phyloP scores from a whole-genome alignment of 1,284 basidiomycete species.

The Pyrrhoderma lamaoense region DNA sequence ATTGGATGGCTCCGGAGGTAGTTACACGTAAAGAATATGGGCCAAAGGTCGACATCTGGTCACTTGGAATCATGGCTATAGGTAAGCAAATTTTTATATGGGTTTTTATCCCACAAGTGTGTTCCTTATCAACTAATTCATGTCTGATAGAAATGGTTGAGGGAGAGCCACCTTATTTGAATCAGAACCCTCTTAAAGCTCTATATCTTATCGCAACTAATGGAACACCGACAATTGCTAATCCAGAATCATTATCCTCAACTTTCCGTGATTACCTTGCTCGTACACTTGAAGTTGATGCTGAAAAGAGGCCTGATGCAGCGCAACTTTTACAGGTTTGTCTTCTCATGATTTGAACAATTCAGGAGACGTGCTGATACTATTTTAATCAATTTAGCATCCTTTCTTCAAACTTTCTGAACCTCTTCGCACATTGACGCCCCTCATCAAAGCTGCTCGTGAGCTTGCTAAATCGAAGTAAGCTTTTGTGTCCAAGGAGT shows the following conservation, averaged over 20 bases:
- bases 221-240: conserved; percentile 95
- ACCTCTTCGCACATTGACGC: conserved; percentile 79
- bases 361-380: background rate
- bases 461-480: conserved; percentile 71
- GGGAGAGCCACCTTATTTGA: conserved; percentile 96
- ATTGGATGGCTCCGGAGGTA: conserved; percentile 99
- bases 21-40: conserved; percentile 98
- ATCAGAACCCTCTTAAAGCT: conserved; percentile 94
- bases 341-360: conserved; percentile 8
- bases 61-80: conserved; percentile 97
- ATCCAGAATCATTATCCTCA: conserved; percentile 82
- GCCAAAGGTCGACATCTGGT: conserved; percentile 98
- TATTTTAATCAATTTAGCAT: conserved; percentile 42
- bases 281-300: conserved; percentile 90
- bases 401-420: conserved; percentile 86
- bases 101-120: background rate
- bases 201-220: conserved; percentile 97
- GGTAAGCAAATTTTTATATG: conserved; percentile 40
- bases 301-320: conserved; percentile 87
- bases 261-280: conserved; percentile 91
- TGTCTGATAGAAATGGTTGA: conserved; percentile 92
- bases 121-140: background rate
- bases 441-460: conserved; percentile 89
- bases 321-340: conserved; percentile 72
- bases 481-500: no score